Percentiles rank a stretch among this genome's conserved stretches.
These are phyloP conservation scores for Ogataea glucozyma DNA, from an alignment of 805 yeast species.

Conservation along the genomic window DNA sequence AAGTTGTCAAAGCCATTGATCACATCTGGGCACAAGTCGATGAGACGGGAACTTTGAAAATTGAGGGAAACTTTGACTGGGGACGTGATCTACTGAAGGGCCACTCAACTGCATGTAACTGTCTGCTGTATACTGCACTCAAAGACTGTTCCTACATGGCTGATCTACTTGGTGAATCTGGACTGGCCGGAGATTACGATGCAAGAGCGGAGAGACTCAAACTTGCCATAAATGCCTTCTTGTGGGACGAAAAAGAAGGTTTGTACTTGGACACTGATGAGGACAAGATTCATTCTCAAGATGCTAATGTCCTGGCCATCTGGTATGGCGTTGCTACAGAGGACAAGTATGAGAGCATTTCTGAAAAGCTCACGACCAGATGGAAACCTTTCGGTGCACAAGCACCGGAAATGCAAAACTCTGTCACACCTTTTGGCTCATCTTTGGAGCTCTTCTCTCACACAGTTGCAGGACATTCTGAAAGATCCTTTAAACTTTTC, in stretches of 20 bases:
- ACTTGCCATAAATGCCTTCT: neutral
- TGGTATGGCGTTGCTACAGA: conserved; percentile 6
- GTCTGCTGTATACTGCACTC: conserved; percentile 4
- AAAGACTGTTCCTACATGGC: conserved; percentile 4
- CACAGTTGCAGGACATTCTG: conserved; percentile 5
- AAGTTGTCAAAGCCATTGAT: conserved; percentile 4
- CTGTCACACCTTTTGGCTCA: conserved; percentile 6
- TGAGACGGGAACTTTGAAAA: conserved; percentile 1
- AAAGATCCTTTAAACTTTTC: conserved; percentile 2
- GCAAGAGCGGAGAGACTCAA: conserved; percentile 3
- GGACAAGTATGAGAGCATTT: conserved; percentile 3
- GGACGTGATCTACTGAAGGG: conserved; percentile 5
- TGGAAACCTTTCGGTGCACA: conserved; percentile 4
- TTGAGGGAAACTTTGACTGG: conserved; percentile 1
- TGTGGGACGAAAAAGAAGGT: conserved; percentile 6
- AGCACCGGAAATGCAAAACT: conserved; percentile 6
- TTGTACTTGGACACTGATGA: conserved; percentile 4
- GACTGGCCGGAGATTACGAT: neutral
- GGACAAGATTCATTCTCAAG: conserved; percentile 4
- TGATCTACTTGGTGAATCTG: neutral
- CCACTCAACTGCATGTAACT: conserved; percentile 2
- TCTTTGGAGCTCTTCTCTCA: conserved; percentile 3
- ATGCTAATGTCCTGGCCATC: conserved; percentile 5
- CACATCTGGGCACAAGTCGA: conserved; percentile 6
- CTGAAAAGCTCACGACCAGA: conserved; percentile 5